Evolutionary conservation across 345 rosid species (phyloP).

Genomic region (Populus pruinosa): DNA sequence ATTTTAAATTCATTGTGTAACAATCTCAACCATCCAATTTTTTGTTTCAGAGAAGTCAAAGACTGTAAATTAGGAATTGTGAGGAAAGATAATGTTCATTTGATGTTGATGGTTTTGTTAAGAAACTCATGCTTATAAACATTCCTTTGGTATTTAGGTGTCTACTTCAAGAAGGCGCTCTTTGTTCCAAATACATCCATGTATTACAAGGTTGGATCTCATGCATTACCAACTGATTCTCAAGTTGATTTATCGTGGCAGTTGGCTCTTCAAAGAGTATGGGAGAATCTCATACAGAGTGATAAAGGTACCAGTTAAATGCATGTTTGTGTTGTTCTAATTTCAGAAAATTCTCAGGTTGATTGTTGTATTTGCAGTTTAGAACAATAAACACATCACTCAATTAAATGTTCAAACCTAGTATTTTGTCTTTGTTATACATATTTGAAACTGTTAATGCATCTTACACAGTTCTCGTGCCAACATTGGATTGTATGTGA

Average conservation of each 20-base stretch:
- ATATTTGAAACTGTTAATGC: neutral
- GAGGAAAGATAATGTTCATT: neutral
- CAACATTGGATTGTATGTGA: neutral
- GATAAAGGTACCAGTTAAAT: conserved; percentile 43
- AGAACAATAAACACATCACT: neutral
- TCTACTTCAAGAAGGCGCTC: conserved; percentile 76
- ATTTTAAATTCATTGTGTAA: neutral
- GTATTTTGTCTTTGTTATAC: neutral
- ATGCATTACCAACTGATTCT: conserved; percentile 38
- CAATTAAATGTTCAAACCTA: neutral
- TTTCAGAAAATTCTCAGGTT: neutral
- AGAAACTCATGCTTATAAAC: neutral
- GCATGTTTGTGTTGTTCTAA: neutral
- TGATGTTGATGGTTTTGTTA: neutral
- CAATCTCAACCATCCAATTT: neutral
- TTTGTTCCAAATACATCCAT: conserved; percentile 83
- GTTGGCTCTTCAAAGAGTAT: conserved; percentile 62
- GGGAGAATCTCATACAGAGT: conserved; percentile 66
- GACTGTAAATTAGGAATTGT: neutral
- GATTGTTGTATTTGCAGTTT: neutral
- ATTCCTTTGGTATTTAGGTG: conserved; percentile 44
- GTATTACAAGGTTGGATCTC: conserved; percentile 79
- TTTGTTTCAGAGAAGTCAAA: neutral
- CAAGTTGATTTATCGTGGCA: conserved; percentile 78
- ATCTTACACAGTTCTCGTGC: neutral